A percentile compares a stretch with the other conserved stretches of the same genome.
These are phyloP conservation scores for Medicago lupulina DNA, from an alignment of 306 rosid species.

Conservation along the genomic window DNA sequence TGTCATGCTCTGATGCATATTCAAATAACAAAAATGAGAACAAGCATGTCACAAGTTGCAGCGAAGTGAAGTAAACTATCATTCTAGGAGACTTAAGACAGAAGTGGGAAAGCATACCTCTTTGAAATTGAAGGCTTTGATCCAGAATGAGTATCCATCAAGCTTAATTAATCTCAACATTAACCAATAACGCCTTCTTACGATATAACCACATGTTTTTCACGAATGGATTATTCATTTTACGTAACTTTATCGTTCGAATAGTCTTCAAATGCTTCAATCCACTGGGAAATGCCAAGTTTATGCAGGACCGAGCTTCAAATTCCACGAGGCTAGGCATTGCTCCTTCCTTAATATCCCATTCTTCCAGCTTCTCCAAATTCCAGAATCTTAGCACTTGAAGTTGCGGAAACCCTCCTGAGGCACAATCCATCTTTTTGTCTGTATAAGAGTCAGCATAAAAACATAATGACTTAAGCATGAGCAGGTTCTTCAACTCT, in stretches of 20 bases:
- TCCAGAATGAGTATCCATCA: neutral
- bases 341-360: too few species aligned
- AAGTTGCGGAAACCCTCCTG: too few species aligned
- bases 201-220: neutral
- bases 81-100: conserved; percentile 5
- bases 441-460: too few species aligned
- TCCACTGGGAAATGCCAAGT: too few species aligned
- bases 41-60: neutral
- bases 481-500: too few species aligned
- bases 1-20: neutral
- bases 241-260: conserved; percentile 28
- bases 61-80: neutral
- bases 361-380: too few species aligned
- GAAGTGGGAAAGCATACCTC: conserved; percentile 14
- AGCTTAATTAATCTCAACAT: neutral
- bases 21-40: neutral
- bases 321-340: too few species aligned
- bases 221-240: conserved; percentile 27
- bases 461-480: too few species aligned
- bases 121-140: neutral
- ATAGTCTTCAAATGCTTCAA: too few species aligned
- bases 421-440: too few species aligned
- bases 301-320: too few species aligned
- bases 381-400: too few species aligned
- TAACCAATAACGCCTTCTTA: neutral